A percentile compares a stretch with the other conserved stretches of the same genome.
These are phyloP conservation scores for Smallanthus sonchifolius DNA, from an alignment of 129 eudicot genomes.

Conservation along the genomic window DNA sequence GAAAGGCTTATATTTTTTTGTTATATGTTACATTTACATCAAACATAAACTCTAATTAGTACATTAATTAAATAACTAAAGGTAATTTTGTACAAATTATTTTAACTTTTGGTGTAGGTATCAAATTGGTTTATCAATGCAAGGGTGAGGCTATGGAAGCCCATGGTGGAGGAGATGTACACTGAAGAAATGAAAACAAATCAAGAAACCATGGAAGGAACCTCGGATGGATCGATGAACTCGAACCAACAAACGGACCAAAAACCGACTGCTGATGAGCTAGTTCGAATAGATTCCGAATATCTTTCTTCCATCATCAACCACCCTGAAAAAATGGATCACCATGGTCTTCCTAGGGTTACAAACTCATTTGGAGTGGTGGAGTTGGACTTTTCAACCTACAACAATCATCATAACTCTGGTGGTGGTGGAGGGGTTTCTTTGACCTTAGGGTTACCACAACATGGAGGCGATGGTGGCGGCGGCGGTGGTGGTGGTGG, in stretches of 20 bases:
- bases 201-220: conserved; percentile 40
- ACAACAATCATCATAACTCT: conserved; percentile 39
- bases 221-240: conserved; percentile 31
- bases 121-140: conserved; percentile 99
- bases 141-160: conserved; percentile 97
- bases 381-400: conserved; percentile 66
- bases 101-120: conserved; percentile 43
- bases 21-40: background rate
- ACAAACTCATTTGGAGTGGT: conserved; percentile 53
- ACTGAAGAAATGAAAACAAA: conserved; percentile 72
- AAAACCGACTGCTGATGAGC: conserved; percentile 71
- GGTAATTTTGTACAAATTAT: background rate
- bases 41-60: background rate
- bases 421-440: conserved; percentile 61
- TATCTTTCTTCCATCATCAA: conserved; percentile 76
- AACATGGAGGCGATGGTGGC: conserved; percentile 34
- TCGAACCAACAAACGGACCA: conserved; percentile 38
- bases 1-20: background rate
- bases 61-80: background rate
- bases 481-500: conserved; percentile 35
- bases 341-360: conserved; percentile 41
- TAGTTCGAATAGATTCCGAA: conserved; percentile 63
- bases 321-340: conserved; percentile 47
- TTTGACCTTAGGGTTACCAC: conserved; percentile 87
- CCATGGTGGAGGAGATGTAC: conserved; percentile 99